Conservation (phyloP, 805 yeast species). For the Yarrowia hollandica region DNA sequence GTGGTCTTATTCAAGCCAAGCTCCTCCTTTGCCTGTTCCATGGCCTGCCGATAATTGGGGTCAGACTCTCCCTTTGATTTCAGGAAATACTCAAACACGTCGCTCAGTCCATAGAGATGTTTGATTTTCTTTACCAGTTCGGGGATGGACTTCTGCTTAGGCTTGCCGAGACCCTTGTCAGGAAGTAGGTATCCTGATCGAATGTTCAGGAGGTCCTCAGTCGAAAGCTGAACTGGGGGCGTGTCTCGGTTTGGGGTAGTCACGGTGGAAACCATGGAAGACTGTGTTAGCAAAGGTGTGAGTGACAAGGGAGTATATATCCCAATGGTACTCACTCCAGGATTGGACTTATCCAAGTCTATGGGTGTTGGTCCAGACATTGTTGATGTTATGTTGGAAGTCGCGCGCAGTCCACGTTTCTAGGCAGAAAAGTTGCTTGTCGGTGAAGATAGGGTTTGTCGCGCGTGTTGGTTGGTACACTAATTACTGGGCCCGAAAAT, state of each 20-base stretch:
- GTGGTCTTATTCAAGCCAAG: conserved; percentile 33
- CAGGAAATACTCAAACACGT: conserved; percentile 81
- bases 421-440: conserved; percentile 23
- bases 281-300: conserved; percentile 12
- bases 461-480: conserved; percentile 14
- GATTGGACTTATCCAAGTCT: conserved; percentile 29
- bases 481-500: background rate
- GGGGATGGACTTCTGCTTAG: conserved; percentile 14
- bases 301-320: background rate
- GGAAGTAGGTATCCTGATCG: conserved; percentile 18
- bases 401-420: conserved; percentile 28
- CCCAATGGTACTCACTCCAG: conserved; percentile 14
- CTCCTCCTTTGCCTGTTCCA: conserved; percentile 34
- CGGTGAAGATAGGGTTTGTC: conserved; percentile 27
- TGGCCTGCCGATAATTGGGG: conserved; percentile 45
- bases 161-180: conserved; percentile 27
- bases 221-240: conserved; percentile 28
- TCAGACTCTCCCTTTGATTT: conserved; percentile 77
- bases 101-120: conserved; percentile 76
- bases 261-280: conserved; percentile 28
- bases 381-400: conserved; percentile 18
- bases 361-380: conserved; percentile 27
- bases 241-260: conserved; percentile 28
- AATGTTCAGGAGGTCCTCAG: conserved; percentile 26
- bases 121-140: conserved; percentile 60